These are phyloP conservation scores for Kwoniella dejecticola DNA, from an alignment of 768 basidiomycete genomes.

Conservation along the genomic window DNA sequence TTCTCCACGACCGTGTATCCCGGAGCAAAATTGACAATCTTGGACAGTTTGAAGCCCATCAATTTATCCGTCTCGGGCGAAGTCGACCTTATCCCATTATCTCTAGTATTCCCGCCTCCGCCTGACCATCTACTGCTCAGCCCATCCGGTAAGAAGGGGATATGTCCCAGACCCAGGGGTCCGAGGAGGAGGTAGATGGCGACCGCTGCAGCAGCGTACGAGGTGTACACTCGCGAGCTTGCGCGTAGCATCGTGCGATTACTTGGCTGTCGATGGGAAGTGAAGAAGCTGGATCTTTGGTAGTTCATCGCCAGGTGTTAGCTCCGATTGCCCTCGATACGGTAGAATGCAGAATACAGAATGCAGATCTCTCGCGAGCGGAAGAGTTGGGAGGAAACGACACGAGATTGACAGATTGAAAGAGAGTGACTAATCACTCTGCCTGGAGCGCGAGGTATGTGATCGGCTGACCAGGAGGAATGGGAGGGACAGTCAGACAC, in stretches of 20 bases:
- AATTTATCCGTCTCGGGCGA: slow-evolving; percentile 9
- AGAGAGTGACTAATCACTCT: too few relatives aligned
- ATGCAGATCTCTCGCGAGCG: too few relatives aligned
- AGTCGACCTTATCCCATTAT: slow-evolving; percentile 22
- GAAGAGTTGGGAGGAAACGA: too few relatives aligned
- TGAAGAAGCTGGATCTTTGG: too few relatives aligned
- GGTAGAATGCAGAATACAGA: too few relatives aligned
- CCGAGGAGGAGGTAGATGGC: slow-evolving; percentile 10
- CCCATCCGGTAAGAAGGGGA: slow-evolving; percentile 17
- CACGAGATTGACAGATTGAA: too few relatives aligned
- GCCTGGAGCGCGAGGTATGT: too few relatives aligned
- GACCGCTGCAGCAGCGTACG: slow-evolving; percentile 8
- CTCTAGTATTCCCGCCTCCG: slow-evolving; percentile 19
- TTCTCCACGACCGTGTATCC: slow-evolving; percentile 40
- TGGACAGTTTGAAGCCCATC: slow-evolving; percentile 18
- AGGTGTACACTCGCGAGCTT: neutral
- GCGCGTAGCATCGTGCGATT: slow-evolving; percentile 1
- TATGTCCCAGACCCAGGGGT: slow-evolving; percentile 10
- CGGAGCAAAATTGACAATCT: slow-evolving; percentile 31
- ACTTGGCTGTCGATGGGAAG: too few relatives aligned
- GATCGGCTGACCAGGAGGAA: too few relatives aligned
- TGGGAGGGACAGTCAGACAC: too few relatives aligned
- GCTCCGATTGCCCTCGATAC: too few relatives aligned
- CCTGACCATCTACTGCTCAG: neutral
- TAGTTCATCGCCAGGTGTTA: too few relatives aligned